Evolutionary conservation across 148 eudicot genomes (phyloP), one percentile per base, ranked within the genome.

Genomic region (Rhododendron ferrugineum): DNA sequence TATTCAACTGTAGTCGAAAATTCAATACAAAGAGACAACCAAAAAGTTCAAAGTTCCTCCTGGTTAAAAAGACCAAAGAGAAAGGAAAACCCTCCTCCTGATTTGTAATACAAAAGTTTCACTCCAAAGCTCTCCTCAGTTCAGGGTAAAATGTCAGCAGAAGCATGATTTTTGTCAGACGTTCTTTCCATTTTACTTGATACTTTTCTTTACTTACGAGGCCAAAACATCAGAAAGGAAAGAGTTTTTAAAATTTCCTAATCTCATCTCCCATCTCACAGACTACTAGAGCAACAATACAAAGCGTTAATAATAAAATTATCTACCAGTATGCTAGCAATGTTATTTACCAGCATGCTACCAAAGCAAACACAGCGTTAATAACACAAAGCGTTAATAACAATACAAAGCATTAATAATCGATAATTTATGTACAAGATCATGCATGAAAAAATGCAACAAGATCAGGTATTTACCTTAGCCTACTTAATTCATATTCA

Each of bases 401-500:
- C 42, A 40, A 40, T 5, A 40, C 49, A 37, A 78, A 78, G 56
- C 18, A 6, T 40, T 40, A 40, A 40, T 40, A 28, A 78, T 26
- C 9, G 6, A 15, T 5, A n/a, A 78, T 0, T 46, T 4, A 47
- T 49, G 7, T 79, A 47, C 30, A 79, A 49, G 60, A 34, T 79
- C 60, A 30, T 28, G 34, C 34, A 9, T 46, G 60, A 52, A 50
- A 44, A 32, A 30, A 6, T 11, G 26, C 23, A 84, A 23, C 32
- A 82, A 60, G 62, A 77, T 80, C 83, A 84, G 36, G 50, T 15
- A 74, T 64, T 75, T 78, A 95, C 99, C 96, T 95, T 85, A 97
- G 92, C 91, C 94, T 92, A 86, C 98, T 95, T 88, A 90, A 88
- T 91, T 97, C 99, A 90, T 97, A 97, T 47, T 92, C 96, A 81